These are phyloP conservation scores for Echinochloa phyllopogon DNA, from an alignment of 176 grass and related monocot species.

Conservation along the genomic window DNA sequence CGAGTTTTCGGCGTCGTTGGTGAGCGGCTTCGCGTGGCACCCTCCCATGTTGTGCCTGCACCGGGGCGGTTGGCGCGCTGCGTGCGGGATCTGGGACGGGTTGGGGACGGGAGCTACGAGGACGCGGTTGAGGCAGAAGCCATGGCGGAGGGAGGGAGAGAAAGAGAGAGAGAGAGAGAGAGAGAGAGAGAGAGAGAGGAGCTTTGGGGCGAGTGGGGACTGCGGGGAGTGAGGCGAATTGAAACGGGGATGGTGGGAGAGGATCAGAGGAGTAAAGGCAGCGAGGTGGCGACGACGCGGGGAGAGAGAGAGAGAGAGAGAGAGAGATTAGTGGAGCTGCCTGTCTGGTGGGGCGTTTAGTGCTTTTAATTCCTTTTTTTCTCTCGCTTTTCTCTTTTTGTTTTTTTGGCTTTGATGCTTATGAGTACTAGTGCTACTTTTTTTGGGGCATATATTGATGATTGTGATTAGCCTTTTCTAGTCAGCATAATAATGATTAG, in stretches of 20 bases:
- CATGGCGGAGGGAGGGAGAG: constrained; percentile 36
- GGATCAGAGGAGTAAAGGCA: constrained; percentile 47
- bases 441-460: not conserved
- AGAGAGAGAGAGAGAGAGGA: not conserved
- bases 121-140: constrained; percentile 27
- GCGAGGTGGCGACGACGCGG: constrained; percentile 27
- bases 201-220: constrained; percentile 25
- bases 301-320: not conserved
- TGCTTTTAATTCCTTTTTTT: not conserved
- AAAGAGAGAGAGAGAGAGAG: not conserved
- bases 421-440: not conserved
- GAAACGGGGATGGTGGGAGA: constrained; percentile 45
- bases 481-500: not conserved
- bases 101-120: constrained; percentile 10
- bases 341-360: not conserved
- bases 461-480: not conserved
- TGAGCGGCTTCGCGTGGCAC: constrained; percentile 62
- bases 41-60: constrained; percentile 45
- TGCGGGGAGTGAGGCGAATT: constrained; percentile 43
- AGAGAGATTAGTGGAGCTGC: constrained; percentile 15
- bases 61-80: constrained; percentile 24
- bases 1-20: constrained; percentile 53
- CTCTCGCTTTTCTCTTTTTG: not conserved
- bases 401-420: not conserved
- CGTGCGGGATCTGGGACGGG: constrained; percentile 44